phyloP scores from a whole-genome alignment of 2,329 filamentous ascomycete genomes.

The Colletotrichum sp. region DNA sequence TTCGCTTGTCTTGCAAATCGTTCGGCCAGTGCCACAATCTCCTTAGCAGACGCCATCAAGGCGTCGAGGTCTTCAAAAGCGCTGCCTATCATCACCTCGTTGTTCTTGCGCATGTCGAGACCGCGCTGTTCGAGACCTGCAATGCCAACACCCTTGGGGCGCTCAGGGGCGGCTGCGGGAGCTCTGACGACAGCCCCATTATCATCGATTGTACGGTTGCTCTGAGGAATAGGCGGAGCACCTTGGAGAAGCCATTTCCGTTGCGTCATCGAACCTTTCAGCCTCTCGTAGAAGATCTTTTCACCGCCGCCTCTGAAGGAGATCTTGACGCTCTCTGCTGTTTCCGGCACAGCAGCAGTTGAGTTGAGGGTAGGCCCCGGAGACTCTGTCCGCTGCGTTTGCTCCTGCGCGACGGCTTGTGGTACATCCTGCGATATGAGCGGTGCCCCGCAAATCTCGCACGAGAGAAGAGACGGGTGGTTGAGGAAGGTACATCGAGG shows the following conservation, averaged over 20 bases:
- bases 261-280: constrained; percentile 88
- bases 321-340: constrained; percentile 80
- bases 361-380: constrained; percentile 72
- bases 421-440: constrained; percentile 61
- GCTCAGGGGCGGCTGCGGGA: constrained; percentile 22
- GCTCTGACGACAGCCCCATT: constrained; percentile 34
- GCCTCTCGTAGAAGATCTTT: constrained; percentile 85
- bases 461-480: constrained; percentile 82
- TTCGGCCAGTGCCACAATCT: constrained; percentile 92
- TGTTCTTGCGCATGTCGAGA: constrained; percentile 85
- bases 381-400: constrained; percentile 66
- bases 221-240: constrained; percentile 83
- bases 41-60: constrained; percentile 95
- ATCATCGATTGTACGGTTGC: constrained; percentile 43
- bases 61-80: constrained; percentile 97
- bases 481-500: constrained; percentile 94
- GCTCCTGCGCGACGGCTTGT: constrained; percentile 40
- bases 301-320: constrained; percentile 91
- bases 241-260: constrained; percentile 94
- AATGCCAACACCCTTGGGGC: constrained; percentile 78
- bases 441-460: constrained; percentile 89
- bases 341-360: constrained; percentile 50
- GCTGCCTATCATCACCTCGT: constrained; percentile 88
- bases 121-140: constrained; percentile 89
- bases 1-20: constrained; percentile 76